phyloP scores from a whole-genome alignment of 2,329 filamentous ascomycete genomes.

The Setomelanomma holmii region DNA sequence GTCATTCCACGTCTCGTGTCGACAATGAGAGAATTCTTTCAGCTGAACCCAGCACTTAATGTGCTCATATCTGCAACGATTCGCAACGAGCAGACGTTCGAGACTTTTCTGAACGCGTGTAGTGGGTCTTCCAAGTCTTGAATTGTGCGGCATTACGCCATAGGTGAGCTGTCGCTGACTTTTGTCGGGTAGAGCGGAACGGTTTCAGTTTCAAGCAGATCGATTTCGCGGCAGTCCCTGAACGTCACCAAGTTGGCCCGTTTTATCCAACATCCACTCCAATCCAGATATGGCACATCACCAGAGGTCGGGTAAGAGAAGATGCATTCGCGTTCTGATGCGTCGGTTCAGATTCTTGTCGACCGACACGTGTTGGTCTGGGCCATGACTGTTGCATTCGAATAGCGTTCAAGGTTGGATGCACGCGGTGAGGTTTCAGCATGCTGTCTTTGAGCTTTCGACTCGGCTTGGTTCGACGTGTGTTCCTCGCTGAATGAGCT shows the following conservation, averaged over 20 bases:
- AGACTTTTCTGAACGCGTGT: constrained; percentile 68
- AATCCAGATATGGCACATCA: constrained; percentile 64
- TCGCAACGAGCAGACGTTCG: constrained; percentile 73
- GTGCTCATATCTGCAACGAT: constrained; percentile 75
- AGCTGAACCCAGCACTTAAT: constrained; percentile 61
- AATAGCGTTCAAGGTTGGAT: constrained; percentile 22
- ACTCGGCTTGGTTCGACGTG: constrained; percentile 16
- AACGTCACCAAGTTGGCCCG: constrained; percentile 62
- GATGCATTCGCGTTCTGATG: constrained; percentile 38
- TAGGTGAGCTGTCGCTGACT: constrained; percentile 40
- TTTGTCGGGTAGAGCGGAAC: constrained; percentile 50
- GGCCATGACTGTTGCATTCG: constrained; percentile 18
- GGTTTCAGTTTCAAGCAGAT: constrained; percentile 43
- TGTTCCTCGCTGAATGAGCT: constrained; percentile 14
- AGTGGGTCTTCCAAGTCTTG: constrained; percentile 51
- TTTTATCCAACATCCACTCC: constrained; percentile 69
- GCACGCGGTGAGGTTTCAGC: constrained; percentile 25
- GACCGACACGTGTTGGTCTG: constrained; percentile 28
- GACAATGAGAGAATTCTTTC: constrained; percentile 69
- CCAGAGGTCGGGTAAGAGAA: constrained; percentile 23
- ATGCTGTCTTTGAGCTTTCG: constrained; percentile 15
- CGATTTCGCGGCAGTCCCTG: constrained; percentile 39
- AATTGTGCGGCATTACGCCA: constrained; percentile 23
- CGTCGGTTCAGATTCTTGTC: constrained; percentile 5
- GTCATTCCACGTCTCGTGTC: constrained; percentile 69